These are phyloP conservation scores for Penicillium cinerascens DNA, from an alignment of 495 filamentous ascomycete species.

Conservation along the genomic window DNA sequence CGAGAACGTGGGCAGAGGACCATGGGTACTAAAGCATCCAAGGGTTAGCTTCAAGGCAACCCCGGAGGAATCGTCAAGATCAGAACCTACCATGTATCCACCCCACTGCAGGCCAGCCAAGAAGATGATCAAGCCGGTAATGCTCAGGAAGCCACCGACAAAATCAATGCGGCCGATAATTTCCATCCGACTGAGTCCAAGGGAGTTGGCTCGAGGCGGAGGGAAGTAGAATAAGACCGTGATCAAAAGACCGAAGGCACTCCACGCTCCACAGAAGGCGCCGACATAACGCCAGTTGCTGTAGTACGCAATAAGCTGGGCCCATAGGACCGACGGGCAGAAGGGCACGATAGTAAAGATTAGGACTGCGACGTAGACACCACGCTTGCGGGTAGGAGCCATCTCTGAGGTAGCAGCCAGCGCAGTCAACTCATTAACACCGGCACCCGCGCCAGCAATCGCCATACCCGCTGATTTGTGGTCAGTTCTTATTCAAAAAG, in stretches of 20 bases:
- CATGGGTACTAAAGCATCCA: constrained; percentile 49
- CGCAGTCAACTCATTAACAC: constrained; percentile 65
- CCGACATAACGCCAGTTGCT: constrained; percentile 63
- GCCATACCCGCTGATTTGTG: constrained; percentile 53
- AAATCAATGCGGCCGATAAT: constrained; percentile 60
- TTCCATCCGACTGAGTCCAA: constrained; percentile 45
- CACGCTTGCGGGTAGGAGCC: constrained; percentile 63
- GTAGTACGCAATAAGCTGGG: constrained; percentile 61
- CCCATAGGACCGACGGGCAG: constrained; percentile 65
- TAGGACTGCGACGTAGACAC: constrained; percentile 63
- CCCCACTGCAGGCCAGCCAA: constrained; percentile 67
- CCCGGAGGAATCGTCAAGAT: background rate
- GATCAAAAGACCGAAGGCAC: constrained; percentile 56
- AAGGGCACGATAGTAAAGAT: constrained; percentile 69
- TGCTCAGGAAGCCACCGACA: constrained; percentile 64
- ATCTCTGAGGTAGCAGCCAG: constrained; percentile 65
- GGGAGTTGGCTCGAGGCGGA: constrained; percentile 55
- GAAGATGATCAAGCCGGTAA: constrained; percentile 60
- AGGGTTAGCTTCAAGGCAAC: background rate
- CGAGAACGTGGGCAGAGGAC: constrained; percentile 56
- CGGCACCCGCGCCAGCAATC: constrained; percentile 59
- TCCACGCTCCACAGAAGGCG: constrained; percentile 58
- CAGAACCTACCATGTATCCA: constrained; percentile 54
- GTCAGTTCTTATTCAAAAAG: constrained; percentile 24
- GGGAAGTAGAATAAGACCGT: constrained; percentile 65